Evolutionary conservation across 345 rosid species (phyloP).

Genomic region (Salix purpurea): DNA sequence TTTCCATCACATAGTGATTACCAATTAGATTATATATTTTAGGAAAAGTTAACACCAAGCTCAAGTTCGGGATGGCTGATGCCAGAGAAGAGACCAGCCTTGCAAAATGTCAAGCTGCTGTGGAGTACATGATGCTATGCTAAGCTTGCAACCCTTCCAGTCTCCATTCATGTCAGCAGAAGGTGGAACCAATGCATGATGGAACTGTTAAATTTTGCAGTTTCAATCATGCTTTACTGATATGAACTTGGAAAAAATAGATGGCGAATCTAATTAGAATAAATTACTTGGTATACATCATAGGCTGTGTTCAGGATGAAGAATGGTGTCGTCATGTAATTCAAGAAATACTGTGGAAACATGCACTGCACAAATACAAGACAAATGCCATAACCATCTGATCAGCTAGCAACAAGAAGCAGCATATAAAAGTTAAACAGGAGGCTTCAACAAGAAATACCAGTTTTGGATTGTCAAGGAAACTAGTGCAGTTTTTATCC

Average conservation of each 20-base stretch:
- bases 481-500: slow-evolving; percentile 50
- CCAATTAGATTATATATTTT: neutral
- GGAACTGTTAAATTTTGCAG: slow-evolving; percentile 43
- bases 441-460: slow-evolving; percentile 27
- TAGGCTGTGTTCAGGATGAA: slow-evolving; percentile 90
- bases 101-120: slow-evolving; percentile 55
- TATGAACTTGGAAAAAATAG: neutral
- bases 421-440: neutral
- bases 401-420: neutral
- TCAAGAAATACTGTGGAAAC: slow-evolving; percentile 72
- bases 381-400: neutral
- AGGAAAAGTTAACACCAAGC: neutral
- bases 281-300: slow-evolving; percentile 75
- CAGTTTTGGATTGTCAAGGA: slow-evolving; percentile 46
- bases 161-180: slow-evolving; percentile 59
- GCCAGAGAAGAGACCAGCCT: slow-evolving; percentile 34
- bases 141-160: slow-evolving; percentile 72
- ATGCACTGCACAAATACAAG: slow-evolving; percentile 58
- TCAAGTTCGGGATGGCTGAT: neutral
- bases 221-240: neutral
- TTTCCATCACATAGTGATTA: neutral
- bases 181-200: slow-evolving; percentile 79
- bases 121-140: slow-evolving; percentile 49
- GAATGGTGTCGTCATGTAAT: slow-evolving; percentile 62
- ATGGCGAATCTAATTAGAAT: neutral